Percentiles rank a stretch among this genome's conserved stretches.
These are phyloP conservation scores for Juglanconis sp. DNA, from an alignment of 2,329 filamentous ascomycete genomes.

Conservation along the genomic window DNA sequence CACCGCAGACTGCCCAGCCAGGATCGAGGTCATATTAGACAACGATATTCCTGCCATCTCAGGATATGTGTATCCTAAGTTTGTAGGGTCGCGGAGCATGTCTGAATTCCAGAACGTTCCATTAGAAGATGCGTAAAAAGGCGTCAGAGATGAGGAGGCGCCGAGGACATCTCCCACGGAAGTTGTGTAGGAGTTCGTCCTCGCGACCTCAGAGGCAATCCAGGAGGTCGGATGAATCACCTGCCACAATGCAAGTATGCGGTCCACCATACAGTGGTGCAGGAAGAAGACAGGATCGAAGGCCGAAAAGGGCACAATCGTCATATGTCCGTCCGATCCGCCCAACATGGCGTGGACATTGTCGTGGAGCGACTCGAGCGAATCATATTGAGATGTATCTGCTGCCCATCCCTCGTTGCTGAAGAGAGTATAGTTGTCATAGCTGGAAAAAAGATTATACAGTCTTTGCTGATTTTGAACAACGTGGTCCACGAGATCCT, in stretches of 20 bases:
- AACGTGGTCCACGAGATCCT: conserved; percentile 50
- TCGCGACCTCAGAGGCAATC: conserved; percentile 53
- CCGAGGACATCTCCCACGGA: conserved; percentile 51
- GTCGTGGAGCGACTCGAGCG: conserved; percentile 63
- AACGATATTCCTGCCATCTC: conserved; percentile 47
- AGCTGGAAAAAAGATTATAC: conserved; percentile 65
- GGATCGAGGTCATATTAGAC: conserved; percentile 32
- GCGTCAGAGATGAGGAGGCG: conserved; percentile 57
- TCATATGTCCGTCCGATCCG: conserved; percentile 63
- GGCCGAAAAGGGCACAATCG: conserved; percentile 66
- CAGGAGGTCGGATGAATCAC: conserved; percentile 66
- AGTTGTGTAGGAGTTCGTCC: conserved; percentile 60
- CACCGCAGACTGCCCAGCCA: conserved; percentile 39
- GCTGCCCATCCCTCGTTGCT: conserved; percentile 65
- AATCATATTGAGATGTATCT: conserved; percentile 53
- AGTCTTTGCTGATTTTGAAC: conserved; percentile 59
- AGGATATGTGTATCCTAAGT: conserved; percentile 72
- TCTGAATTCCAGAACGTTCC: conserved; percentile 68
- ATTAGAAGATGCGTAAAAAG: conserved; percentile 59
- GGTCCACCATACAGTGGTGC: conserved; percentile 74
- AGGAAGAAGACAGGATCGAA: conserved; percentile 81
- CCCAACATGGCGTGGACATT: conserved; percentile 59
- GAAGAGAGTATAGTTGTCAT: conserved; percentile 65
- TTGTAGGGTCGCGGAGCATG: conserved; percentile 53
- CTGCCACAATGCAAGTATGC: conserved; percentile 76